These are phyloP conservation scores for Stephanodiscus minutulus DNA, from an alignment of 108 stramenopile species.

Conservation along the genomic window DNA sequence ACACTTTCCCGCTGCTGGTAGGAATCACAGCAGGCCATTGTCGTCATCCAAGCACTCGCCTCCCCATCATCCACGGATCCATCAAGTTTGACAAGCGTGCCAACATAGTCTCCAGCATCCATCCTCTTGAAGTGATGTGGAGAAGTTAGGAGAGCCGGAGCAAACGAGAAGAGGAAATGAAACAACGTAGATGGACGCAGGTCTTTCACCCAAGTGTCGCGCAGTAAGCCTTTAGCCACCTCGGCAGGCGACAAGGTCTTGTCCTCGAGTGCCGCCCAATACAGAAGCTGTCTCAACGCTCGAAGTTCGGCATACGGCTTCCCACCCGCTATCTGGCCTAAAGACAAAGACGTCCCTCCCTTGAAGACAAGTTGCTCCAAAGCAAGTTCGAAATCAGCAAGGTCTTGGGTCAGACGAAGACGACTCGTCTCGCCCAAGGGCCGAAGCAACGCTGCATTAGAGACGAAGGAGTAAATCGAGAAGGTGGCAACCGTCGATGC, in stretches of 20 bases:
- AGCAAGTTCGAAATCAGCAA: slow-evolving; percentile 82
- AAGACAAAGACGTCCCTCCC: slow-evolving; percentile 49
- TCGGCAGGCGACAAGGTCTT: slow-evolving; percentile 50
- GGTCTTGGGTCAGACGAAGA: slow-evolving; percentile 79
- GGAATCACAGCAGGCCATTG: slow-evolving; percentile 86
- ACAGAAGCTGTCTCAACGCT: slow-evolving; percentile 83
- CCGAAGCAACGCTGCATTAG: slow-evolving; percentile 77
- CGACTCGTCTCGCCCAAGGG: slow-evolving; percentile 72
- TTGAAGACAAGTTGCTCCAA: slow-evolving; percentile 80
- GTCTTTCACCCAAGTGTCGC: slow-evolving; percentile 84
- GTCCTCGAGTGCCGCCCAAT: slow-evolving; percentile 84
- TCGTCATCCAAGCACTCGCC: slow-evolving; percentile 86
- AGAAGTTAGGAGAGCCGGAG: slow-evolving; percentile 74
- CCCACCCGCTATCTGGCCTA: slow-evolving; percentile 73
- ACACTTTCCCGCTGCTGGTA: slow-evolving; percentile 82
- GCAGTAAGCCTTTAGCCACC: slow-evolving; percentile 71
- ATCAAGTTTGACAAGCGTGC: slow-evolving; percentile 64
- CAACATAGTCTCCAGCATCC: slow-evolving; percentile 77
- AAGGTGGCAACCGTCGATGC: slow-evolving; percentile 76
- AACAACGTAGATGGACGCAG: slow-evolving; percentile 82
- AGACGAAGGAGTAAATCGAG: slow-evolving; percentile 84
- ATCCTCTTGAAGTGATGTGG: slow-evolving; percentile 85
- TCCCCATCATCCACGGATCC: slow-evolving; percentile 86
- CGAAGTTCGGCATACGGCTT: slow-evolving; percentile 86
- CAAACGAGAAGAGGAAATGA: slow-evolving; percentile 85